A percentile compares a stretch with the other conserved stretches of the same genome.
Conservation (phyloP, 306 rosid genomes). For the Lupinus albus region DNA sequence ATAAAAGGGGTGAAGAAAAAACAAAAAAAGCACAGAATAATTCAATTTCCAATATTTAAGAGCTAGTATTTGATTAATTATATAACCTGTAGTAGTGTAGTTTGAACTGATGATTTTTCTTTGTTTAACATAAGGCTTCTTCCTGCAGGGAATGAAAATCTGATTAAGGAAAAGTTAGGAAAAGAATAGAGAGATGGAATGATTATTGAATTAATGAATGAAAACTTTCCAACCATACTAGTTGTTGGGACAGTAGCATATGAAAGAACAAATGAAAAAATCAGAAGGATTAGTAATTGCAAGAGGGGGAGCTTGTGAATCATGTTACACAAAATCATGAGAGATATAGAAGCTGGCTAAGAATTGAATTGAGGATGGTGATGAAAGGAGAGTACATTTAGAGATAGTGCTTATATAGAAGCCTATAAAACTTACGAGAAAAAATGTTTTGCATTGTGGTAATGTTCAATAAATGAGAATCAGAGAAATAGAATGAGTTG, state of each 20-base stretch:
- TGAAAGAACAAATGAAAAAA: constrained; percentile 31
- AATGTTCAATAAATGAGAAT: too few species aligned
- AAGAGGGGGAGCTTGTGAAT: constrained; percentile 15
- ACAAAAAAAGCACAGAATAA: neutral
- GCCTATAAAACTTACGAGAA: too few species aligned
- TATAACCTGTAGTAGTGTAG: constrained; percentile 24
- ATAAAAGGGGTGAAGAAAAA: neutral
- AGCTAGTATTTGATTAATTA: neutral
- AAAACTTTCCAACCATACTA: constrained; percentile 40
- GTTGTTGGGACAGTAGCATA: constrained; percentile 45
- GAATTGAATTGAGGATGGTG: neutral
- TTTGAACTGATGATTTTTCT: constrained; percentile 32
- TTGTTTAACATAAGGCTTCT: constrained; percentile 31
- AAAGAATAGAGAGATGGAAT: neutral
- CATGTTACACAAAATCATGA: constrained; percentile 29
- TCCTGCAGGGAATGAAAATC: constrained; percentile 38
- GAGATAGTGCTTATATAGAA: constrained; percentile 27
- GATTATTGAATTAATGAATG: neutral
- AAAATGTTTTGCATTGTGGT: too few species aligned
- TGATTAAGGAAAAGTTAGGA: neutral
- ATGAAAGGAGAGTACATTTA: constrained; percentile 1
- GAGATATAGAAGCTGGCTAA: neutral
- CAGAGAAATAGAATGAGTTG: too few species aligned
- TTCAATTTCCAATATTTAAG: neutral
- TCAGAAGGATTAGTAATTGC: constrained; percentile 27